Percentiles rank a stretch among this genome's conserved stretches.
Conservation (phyloP, 768 basidiomycete species). For the Gelatoporia subvermispora region DNA sequence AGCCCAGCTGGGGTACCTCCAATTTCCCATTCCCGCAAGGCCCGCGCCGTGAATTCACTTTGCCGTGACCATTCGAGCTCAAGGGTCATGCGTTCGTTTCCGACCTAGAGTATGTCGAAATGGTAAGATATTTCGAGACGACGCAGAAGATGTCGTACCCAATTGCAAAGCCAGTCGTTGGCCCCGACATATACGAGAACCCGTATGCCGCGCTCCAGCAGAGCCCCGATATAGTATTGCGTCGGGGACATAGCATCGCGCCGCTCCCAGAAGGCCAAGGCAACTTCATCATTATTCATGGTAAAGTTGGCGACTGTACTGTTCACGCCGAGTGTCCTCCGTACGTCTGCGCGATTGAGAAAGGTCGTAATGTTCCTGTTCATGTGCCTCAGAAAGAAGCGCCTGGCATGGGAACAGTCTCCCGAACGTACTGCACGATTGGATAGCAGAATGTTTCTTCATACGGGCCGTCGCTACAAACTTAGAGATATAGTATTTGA, state of each 20-base stretch:
- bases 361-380: constrained; percentile 52
- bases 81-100: constrained; percentile 55
- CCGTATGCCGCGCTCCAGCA: constrained; percentile 50
- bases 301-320: constrained; percentile 36
- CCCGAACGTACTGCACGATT: constrained; percentile 35
- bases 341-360: constrained; percentile 54
- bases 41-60: constrained; percentile 36
- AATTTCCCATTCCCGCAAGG: constrained; percentile 50
- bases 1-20: constrained; percentile 45
- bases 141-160: constrained; percentile 21
- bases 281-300: constrained; percentile 38
- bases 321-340: constrained; percentile 59
- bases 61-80: constrained; percentile 55
- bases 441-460: constrained; percentile 54
- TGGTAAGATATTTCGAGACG: background rate
- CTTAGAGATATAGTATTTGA: too few species aligned
- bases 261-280: constrained; percentile 38
- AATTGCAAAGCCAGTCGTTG: constrained; percentile 57
- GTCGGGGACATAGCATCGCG: constrained; percentile 37
- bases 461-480: constrained; percentile 34
- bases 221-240: constrained; percentile 40
- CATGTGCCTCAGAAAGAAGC: background rate
- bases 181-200: constrained; percentile 52
- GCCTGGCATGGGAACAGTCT: too few species aligned
- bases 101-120: constrained; percentile 27